Percentiles rank a stretch among this genome's conserved stretches.
Evolutionary conservation across 768 basidiomycete species (phyloP).

Genomic region (Boletus vermiculosoides): DNA sequence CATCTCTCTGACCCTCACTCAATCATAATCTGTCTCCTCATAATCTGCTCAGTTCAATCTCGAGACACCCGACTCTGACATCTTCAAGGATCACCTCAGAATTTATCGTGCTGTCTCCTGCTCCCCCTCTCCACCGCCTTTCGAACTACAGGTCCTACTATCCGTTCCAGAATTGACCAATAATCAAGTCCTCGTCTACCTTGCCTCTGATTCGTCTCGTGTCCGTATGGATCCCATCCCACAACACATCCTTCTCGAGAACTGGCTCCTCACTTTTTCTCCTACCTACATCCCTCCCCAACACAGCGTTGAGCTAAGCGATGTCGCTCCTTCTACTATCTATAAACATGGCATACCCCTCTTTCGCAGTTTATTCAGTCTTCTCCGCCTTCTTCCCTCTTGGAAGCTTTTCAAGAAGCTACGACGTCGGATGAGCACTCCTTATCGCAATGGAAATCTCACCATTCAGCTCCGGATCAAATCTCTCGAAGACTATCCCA

Average conservation of each 20-base stretch:
- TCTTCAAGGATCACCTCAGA: constrained; percentile 59
- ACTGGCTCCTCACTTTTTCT: constrained; percentile 57
- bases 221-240: constrained; percentile 69
- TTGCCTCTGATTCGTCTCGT: constrained; percentile 56
- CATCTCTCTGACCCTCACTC: not conserved
- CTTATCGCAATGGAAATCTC: constrained; percentile 43
- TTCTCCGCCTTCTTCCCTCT: constrained; percentile 71
- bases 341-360: constrained; percentile 85
- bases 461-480: constrained; percentile 49
- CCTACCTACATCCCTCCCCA: constrained; percentile 16
- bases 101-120: constrained; percentile 54
- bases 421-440: constrained; percentile 39
- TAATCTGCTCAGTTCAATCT: constrained; percentile 63
- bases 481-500: constrained; percentile 31
- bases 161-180: constrained; percentile 64
- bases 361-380: constrained; percentile 68
- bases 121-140: constrained; percentile 38
- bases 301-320: constrained; percentile 33
- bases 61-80: constrained; percentile 71
- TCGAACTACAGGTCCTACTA: constrained; percentile 70
- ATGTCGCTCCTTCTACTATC: constrained; percentile 68
- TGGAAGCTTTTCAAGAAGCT: constrained; percentile 72
- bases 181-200: constrained; percentile 73
- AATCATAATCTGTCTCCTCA: not conserved
- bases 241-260: constrained; percentile 68